Evolutionary conservation across 2,329 filamentous ascomycete genomes (phyloP).

Genomic region (Talaromyces pinophilus): DNA sequence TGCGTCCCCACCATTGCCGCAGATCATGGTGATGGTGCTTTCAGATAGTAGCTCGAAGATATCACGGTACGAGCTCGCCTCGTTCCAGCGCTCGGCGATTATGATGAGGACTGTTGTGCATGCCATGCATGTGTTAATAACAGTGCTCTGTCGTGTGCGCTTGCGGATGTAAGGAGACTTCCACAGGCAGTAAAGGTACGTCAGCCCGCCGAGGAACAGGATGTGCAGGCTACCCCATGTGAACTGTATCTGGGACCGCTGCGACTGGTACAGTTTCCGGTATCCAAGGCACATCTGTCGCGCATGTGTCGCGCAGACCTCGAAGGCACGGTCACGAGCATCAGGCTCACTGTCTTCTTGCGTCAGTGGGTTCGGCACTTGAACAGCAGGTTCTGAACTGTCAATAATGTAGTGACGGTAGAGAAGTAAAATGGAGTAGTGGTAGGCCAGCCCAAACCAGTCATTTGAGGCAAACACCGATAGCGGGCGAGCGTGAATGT

Average conservation of each 20-base stretch:
- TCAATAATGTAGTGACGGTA: constrained; percentile 32
- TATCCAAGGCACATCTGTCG: constrained; percentile 39
- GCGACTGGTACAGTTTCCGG: constrained; percentile 36
- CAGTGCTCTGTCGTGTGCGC: constrained; percentile 9
- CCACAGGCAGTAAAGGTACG: constrained; percentile 39
- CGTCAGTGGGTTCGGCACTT: not conserved
- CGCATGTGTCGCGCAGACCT: constrained; percentile 13
- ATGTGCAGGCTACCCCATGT: constrained; percentile 32
- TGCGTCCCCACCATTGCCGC: constrained; percentile 5
- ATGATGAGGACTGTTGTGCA: constrained; percentile 35
- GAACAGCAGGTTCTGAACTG: not conserved
- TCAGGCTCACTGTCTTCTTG: constrained; percentile 11
- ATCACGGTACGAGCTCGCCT: constrained; percentile 36
- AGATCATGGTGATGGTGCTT: constrained; percentile 18
- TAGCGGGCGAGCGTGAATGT: constrained; percentile 28
- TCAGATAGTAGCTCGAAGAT: constrained; percentile 31
- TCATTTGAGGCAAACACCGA: constrained; percentile 37
- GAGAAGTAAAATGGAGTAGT: constrained; percentile 44
- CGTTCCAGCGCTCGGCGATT: constrained; percentile 35
- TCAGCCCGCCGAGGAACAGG: constrained; percentile 30
- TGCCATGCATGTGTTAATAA: constrained; percentile 34
- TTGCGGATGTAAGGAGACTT: constrained; percentile 27
- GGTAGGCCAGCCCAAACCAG: constrained; percentile 45
- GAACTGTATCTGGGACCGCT: constrained; percentile 30
- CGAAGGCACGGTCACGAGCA: constrained; percentile 20